Base-by-base conservation (phyloP, 169 alveolate genomes). In the Eimeria nieschulzi region DNA sequence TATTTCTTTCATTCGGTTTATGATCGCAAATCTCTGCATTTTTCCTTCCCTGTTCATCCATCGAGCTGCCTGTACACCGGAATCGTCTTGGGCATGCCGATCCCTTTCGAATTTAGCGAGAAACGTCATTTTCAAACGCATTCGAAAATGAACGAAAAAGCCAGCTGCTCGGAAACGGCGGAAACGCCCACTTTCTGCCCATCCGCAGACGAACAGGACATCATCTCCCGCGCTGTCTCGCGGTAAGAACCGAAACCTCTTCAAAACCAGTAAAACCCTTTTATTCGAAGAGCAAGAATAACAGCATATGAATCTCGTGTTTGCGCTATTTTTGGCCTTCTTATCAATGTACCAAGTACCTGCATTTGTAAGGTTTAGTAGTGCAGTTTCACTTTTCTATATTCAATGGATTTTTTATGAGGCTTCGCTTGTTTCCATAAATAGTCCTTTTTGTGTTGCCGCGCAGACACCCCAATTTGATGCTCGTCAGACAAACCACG, bases 401-500 rank as follows among this genome's bases (percentile, higher is more conserved):
- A n/a, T n/a, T n/a, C n/a, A n/a, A n/a, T n/a, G n/a, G n/a, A n/a
- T n/a, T n/a, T n/a, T n/a, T 59, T 9, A 59, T 10, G 15, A 59
- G 15, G 15, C 9, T 10, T 10, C 66, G 15, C 9, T 59, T 59
- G 66, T 10, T 10, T 59, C 15, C 15, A 15, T 10, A 10, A 59
- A 10, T 59, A 9, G 9, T 80, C n/a, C 9, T 19, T 80, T 68
- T 71, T 19, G 51, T 15, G 19, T 9, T 21, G 19, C 33, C 23
- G 2, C 63, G 7, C 90, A 90, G 93, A 90, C 80, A 51, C 15
- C 94, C 94, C 33, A 92, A 85, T 12, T 25, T 92, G 78, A 68
- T 56, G 83, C 86, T 92, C 70, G 15, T 92, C 68, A 39, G 55
- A 33, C 94, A 92, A 70, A 92, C 92, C 15, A 70, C 93, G n/a